Conservation (phyloP, 768 basidiomycete genomes). For the Cubamyces sp. region DNA sequence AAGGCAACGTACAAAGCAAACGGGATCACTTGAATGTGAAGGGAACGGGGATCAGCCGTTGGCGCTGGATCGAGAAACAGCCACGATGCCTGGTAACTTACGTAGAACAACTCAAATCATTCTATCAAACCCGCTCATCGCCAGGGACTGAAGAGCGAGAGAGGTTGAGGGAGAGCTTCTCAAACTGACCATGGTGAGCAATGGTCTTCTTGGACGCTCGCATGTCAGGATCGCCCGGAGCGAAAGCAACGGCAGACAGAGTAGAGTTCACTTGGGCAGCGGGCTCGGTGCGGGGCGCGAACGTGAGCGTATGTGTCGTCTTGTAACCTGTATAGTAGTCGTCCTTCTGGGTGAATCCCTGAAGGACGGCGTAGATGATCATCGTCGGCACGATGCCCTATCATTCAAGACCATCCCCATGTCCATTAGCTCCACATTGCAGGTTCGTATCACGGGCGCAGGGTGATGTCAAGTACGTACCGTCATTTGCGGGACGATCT, state of each 20-base stretch:
- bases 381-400: slow-evolving; percentile 19
- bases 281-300: neutral
- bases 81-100: no score
- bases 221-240: neutral
- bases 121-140: no score
- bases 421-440: no score
- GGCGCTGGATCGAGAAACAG: no score
- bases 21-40: no score
- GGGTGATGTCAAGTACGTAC: no score
- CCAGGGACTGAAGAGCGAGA: no score
- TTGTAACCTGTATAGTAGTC: neutral
- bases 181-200: neutral
- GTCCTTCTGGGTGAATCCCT: neutral
- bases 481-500: slow-evolving; percentile 23
- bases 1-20: no score
- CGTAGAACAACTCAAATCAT: no score
- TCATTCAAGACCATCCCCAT: neutral
- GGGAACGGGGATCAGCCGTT: no score
- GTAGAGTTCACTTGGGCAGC: neutral
- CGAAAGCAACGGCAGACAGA: neutral
- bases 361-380: slow-evolving; percentile 15
- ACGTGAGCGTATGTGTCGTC: neutral
- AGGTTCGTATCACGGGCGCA: no score
- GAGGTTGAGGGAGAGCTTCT: neutral
- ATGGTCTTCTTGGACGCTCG: neutral